These are phyloP conservation scores for Penicillium cataractarum DNA, from an alignment of 495 filamentous ascomycete species.

Conservation along the genomic window DNA sequence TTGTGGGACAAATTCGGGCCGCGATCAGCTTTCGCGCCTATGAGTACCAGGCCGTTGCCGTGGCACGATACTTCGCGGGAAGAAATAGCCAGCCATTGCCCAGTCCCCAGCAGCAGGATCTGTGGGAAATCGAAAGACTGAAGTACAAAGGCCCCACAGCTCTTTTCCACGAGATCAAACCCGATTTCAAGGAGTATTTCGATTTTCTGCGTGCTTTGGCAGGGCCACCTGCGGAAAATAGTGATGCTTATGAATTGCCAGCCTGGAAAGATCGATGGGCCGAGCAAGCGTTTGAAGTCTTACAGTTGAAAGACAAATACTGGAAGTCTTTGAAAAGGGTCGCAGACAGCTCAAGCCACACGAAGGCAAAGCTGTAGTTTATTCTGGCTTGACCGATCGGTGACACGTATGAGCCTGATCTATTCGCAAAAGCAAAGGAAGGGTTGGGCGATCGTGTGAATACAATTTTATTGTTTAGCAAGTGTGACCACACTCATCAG, in stretches of 20 bases:
- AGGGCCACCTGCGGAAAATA: background rate
- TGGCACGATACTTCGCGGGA: background rate
- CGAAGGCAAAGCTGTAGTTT: background rate
- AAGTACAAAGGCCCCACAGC: background rate
- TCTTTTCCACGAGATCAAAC: background rate
- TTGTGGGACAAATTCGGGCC: background rate
- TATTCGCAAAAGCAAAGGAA: too few relatives aligned
- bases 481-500: too few relatives aligned
- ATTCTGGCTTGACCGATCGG: background rate
- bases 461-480: too few relatives aligned
- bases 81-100: background rate
- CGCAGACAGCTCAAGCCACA: background rate
- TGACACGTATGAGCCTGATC: too few relatives aligned
- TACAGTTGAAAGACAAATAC: background rate
- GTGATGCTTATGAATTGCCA: background rate
- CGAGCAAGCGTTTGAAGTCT: background rate
- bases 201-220: background rate
- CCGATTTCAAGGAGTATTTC: background rate
- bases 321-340: background rate
- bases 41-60: background rate
- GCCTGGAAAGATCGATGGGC: background rate
- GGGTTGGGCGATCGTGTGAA: too few relatives aligned
- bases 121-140: background rate
- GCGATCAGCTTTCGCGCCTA: background rate
- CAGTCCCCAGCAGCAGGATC: background rate